Conservation (phyloP, 2,329 filamentous ascomycete species). For the Neopestalotiopsis sp. region DNA sequence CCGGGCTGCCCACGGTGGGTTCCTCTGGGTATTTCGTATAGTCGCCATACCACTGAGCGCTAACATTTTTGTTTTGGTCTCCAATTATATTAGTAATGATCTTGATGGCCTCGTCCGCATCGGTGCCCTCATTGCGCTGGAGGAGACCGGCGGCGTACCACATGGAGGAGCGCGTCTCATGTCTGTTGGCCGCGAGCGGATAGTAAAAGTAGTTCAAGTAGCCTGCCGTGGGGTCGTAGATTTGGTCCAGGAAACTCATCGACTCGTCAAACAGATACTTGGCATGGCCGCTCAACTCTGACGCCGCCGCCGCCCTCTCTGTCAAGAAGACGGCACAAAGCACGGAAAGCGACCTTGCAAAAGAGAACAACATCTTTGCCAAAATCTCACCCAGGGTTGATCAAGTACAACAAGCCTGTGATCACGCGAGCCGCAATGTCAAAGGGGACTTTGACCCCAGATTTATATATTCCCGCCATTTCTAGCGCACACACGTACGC, state of each 20-base stretch:
- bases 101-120: conserved; percentile 48
- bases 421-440: background rate
- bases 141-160: conserved; percentile 57
- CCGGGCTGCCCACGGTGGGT: conserved; percentile 50
- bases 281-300: conserved; percentile 27
- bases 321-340: background rate
- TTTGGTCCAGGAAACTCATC: conserved; percentile 51
- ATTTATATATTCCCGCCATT: background rate
- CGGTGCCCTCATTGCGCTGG: conserved; percentile 48
- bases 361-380: conserved; percentile 10
- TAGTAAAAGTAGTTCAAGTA: conserved; percentile 47
- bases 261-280: conserved; percentile 47
- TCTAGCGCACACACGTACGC: background rate
- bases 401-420: background rate
- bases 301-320: background rate
- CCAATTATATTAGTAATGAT: conserved; percentile 52
- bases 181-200: conserved; percentile 31
- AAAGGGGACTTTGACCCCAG: background rate
- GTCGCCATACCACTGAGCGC: conserved; percentile 52
- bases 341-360: background rate
- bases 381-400: background rate
- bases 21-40: conserved; percentile 54
- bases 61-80: conserved; percentile 49
- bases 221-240: conserved; percentile 48
- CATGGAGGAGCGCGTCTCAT: conserved; percentile 52